Evolutionary conservation across 805 yeast genomes (phyloP).

Genomic region (Geotrichum ghanense): DNA sequence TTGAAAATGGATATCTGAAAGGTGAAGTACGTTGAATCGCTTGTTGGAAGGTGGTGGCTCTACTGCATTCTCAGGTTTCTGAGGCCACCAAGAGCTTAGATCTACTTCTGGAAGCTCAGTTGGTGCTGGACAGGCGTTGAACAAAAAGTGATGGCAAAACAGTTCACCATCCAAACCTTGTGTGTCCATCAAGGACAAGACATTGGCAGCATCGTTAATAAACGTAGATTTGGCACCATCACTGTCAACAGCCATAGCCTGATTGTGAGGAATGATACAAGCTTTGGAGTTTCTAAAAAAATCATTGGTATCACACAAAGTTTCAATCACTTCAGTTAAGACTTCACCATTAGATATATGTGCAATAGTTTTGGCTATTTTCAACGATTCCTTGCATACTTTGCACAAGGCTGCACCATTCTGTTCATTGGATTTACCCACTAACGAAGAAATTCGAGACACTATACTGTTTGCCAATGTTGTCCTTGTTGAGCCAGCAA

Average conservation of each 20-base stretch:
- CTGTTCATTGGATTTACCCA: background rate
- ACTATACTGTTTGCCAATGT: background rate
- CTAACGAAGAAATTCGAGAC: background rate
- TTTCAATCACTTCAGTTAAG: background rate
- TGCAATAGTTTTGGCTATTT: background rate
- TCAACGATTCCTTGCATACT: background rate
- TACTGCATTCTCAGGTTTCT: conserved; percentile 25
- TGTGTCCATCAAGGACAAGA: conserved; percentile 42
- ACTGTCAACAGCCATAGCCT: background rate
- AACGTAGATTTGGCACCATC: conserved; percentile 8
- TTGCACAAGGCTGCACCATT: background rate
- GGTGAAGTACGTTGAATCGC: conserved; percentile 49
- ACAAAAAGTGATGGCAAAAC: conserved; percentile 44
- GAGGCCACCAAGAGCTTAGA: conserved; percentile 34
- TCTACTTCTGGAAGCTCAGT: conserved; percentile 36
- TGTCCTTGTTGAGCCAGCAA: background rate
- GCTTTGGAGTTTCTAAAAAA: background rate
- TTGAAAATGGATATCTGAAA: conserved; percentile 57
- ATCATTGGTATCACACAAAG: background rate
- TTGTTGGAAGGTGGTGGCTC: conserved; percentile 19
- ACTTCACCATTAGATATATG: background rate
- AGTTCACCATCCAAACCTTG: conserved; percentile 45
- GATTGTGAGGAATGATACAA: background rate
- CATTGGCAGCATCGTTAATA: conserved; percentile 36
- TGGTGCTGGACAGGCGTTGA: conserved; percentile 43